Conservation (phyloP, 2,329 filamentous ascomycete genomes). For the Ilyonectria robusta region DNA sequence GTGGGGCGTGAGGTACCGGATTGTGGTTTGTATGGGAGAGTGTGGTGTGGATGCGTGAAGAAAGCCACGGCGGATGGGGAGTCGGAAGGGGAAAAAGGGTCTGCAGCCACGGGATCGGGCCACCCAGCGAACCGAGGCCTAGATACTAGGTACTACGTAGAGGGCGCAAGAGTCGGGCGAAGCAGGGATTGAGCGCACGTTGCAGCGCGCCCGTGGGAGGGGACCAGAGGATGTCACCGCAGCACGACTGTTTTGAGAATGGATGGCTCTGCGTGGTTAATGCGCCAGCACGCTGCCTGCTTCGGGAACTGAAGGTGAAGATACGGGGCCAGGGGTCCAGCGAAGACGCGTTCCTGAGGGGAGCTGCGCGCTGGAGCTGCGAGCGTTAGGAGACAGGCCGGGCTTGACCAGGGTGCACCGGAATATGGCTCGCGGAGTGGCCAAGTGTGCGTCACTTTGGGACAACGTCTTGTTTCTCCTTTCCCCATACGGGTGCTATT, state of each 20-base stretch:
- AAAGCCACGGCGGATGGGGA: slow-evolving; percentile 13
- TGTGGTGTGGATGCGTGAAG: slow-evolving; percentile 25
- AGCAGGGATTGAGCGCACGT: slow-evolving; percentile 41
- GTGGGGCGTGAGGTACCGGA: slow-evolving; percentile 21
- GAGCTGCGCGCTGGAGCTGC: background rate
- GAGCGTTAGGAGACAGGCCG: too few relatives aligned
- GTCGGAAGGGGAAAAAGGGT: slow-evolving; percentile 33
- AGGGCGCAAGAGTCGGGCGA: slow-evolving; percentile 47
- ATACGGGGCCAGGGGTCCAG: background rate
- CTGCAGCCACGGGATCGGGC: slow-evolving; percentile 37
- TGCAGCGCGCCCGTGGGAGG: slow-evolving; percentile 35
- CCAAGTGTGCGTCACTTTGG: background rate
- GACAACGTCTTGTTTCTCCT: background rate
- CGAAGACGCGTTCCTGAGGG: background rate
- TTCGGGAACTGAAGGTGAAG: slow-evolving; percentile 1
- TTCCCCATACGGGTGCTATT: slow-evolving; percentile 11
- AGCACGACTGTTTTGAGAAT: slow-evolving; percentile 8
- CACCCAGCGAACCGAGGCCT: slow-evolving; percentile 39
- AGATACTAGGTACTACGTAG: slow-evolving; percentile 16
- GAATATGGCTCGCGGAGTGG: background rate
- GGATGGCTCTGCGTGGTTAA: slow-evolving; percentile 12
- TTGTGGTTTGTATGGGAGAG: slow-evolving; percentile 16
- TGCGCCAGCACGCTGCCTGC: slow-evolving; percentile 18
- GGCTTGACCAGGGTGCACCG: background rate
- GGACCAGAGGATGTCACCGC: background rate